Conservation (phyloP, 2,329 filamentous ascomycete genomes). For the Phaeosphaeriaceae sp. region DNA sequence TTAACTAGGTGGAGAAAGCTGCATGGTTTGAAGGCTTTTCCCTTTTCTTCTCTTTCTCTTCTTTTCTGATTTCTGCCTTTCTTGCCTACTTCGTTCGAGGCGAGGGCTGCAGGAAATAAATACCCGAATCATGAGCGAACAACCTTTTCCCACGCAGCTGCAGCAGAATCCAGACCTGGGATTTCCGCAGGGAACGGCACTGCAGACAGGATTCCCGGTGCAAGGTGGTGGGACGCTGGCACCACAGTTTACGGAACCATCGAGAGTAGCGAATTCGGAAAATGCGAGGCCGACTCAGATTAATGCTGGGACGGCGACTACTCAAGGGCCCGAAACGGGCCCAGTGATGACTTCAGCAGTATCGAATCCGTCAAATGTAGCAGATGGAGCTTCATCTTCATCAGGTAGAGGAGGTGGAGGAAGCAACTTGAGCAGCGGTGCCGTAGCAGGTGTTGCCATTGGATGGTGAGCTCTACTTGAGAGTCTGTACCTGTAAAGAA, state of each 20-base stretch:
- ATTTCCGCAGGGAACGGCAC: too few species aligned
- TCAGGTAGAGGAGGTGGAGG: background rate
- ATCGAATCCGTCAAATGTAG: background rate
- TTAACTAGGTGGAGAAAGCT: background rate
- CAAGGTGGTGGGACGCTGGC: too few species aligned
- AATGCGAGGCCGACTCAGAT: background rate
- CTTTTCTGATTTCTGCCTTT: background rate
- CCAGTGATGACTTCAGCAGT: background rate
- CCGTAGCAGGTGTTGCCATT: constrained; percentile 30
- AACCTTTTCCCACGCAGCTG: too few species aligned
- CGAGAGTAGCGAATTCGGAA: background rate
- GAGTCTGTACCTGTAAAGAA: too few species aligned
- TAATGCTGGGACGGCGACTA: background rate
- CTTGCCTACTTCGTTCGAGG: too few species aligned
- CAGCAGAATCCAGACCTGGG: too few species aligned
- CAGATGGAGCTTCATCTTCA: background rate
- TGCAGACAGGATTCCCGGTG: too few species aligned
- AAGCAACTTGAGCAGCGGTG: constrained; percentile 16
- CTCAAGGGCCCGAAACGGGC: background rate
- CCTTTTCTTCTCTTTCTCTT: background rate
- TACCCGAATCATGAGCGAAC: too few species aligned
- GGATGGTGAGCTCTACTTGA: constrained; percentile 10
- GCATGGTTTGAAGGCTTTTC: background rate
- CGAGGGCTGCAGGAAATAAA: background rate
- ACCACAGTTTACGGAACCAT: background rate